phyloP scores from a whole-genome alignment of 768 basidiomycete species.

The Leucocoprinus sp. region DNA sequence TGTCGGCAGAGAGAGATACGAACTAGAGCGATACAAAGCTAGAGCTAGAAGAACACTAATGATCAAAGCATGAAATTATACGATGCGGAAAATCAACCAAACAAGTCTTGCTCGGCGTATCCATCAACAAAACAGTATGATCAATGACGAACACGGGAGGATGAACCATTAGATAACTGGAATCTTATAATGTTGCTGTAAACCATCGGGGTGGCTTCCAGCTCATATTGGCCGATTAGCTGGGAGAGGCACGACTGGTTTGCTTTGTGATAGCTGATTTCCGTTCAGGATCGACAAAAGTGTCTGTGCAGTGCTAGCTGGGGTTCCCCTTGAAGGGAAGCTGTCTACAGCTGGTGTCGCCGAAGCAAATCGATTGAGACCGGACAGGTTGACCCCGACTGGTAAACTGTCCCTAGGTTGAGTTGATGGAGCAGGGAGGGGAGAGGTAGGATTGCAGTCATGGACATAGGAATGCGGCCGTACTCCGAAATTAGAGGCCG shows the following conservation, averaged over 20 bases:
- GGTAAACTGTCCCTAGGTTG: not conserved
- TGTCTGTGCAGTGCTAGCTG: constrained; percentile 12
- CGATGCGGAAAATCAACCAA: not conserved
- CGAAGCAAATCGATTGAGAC: constrained; percentile 2
- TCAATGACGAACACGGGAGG: not conserved
- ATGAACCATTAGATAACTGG: not conserved
- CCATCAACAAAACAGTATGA: constrained; percentile 4
- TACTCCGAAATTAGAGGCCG: constrained; percentile 1
- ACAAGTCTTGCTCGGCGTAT: not conserved
- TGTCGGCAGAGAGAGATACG: constrained; percentile 7
- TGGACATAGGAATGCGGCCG: not conserved
- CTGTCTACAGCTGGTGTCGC: constrained; percentile 9
- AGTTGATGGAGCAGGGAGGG: not conserved
- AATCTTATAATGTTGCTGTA: not conserved
- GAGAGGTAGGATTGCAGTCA: not conserved
- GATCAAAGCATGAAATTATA: constrained; percentile 13
- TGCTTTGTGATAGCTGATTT: constrained; percentile 11
- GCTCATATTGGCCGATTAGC: constrained; percentile 4
- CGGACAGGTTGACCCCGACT: not conserved
- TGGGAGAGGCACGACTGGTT: not conserved
- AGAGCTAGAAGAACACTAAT: constrained; percentile 15
- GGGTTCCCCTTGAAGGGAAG: constrained; percentile 1
- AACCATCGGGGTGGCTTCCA: not conserved
- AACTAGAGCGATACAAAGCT: constrained; percentile 15
- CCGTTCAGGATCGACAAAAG: constrained; percentile 24